A percentile compares a stretch with the other conserved stretches of the same genome.
These are phyloP conservation scores for Beauveria sp. DNA, from an alignment of 2,329 filamentous ascomycete genomes.

Conservation along the genomic window DNA sequence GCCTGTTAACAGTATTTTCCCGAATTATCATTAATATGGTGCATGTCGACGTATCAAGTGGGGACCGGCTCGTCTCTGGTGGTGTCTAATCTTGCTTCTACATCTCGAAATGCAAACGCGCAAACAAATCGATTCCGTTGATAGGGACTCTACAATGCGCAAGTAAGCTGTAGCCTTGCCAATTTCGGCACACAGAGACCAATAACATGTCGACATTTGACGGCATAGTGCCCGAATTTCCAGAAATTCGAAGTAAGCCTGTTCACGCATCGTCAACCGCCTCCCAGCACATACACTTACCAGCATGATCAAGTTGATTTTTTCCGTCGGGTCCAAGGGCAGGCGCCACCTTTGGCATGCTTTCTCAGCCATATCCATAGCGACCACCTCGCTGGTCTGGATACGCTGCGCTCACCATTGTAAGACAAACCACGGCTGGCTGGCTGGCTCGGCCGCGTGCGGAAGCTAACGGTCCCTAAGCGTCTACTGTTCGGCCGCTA, in stretches of 20 bases:
- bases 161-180: not conserved
- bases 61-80: too few relatives aligned
- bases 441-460: not conserved
- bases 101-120: not conserved
- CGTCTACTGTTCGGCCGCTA: slow-evolving; percentile 83
- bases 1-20: not conserved
- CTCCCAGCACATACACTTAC: not conserved
- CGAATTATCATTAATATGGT: too few relatives aligned
- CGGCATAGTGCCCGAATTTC: slow-evolving; percentile 67
- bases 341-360: slow-evolving; percentile 63
- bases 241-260: slow-evolving; percentile 58
- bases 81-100: not conserved
- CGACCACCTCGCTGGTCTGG: slow-evolving; percentile 77
- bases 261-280: not conserved
- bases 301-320: slow-evolving; percentile 58
- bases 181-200: not conserved
- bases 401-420: slow-evolving; percentile 70
- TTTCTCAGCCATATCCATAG: slow-evolving; percentile 92
- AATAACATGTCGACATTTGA: slow-evolving; percentile 67
- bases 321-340: slow-evolving; percentile 54
- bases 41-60: not conserved
- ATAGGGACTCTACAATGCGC: not conserved
- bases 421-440: slow-evolving; percentile 21
- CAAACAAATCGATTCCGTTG: not conserved
- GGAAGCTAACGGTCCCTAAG: slow-evolving; percentile 22